Evolutionary conservation across 2,329 filamentous ascomycete species (phyloP), one percentile per base, ranked within the genome.

Genomic region (Cadophora sp.): DNA sequence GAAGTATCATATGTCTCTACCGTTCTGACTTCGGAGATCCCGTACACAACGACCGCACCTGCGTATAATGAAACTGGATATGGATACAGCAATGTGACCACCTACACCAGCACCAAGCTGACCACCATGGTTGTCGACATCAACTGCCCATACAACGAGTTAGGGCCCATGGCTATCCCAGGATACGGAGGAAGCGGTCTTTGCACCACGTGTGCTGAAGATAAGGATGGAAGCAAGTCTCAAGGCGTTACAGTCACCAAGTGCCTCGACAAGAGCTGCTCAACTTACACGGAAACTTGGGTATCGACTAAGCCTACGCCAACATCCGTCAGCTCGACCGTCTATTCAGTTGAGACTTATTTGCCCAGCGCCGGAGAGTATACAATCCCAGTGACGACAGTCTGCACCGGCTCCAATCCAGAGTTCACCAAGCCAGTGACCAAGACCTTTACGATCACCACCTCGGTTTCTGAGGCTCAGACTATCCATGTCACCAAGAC

Each of bases 161-260:
- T 64, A 2, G 62, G 62, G 1, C 62, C 62, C 1, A n/a, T 55
- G 29, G 62, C 62, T 9, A 53, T 64, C 50, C 27, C 27, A 19
- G 62, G 62, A 24, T 64, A 64, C 48, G 14, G 34, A n/a, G 68
- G 68, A 55, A 66, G 64, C 48, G 69, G 69, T 26, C 66, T 71
- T 31, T 71, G 70, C 66, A 59, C 65, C 27, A 55, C 22, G 1
- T 71, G 70, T 37, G 59, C 4, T 0, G 24, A 55, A 5, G 50
- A 64, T 37, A 22, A 40, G 5, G 19, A 68, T 43, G 62, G 66
- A 22, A 7, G 22, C 9, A 40, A 64, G 50, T 56, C 4, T 12
- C 70, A 71, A 56, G 53, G 46, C 7, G 65, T 65, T 8, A 62
- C 50, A 5, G 55, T 71, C 4, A 8, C n/a, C 5, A 63, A 66